These are phyloP conservation scores for Backusella luteola DNA, from an alignment of 192 early-diverging fungal species.

Conservation along the genomic window DNA sequence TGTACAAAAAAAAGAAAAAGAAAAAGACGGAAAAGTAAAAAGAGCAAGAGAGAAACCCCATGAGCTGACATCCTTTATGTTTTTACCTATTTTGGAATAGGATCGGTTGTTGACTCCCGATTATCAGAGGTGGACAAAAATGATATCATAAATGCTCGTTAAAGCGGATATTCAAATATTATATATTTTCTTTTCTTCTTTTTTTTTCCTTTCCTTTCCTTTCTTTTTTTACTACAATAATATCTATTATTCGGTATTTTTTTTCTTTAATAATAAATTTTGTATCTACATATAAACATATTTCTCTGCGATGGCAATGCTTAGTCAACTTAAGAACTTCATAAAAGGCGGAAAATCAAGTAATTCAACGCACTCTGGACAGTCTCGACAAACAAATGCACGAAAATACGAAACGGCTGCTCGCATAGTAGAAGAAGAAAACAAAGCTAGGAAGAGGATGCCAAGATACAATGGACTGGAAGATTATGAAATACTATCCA, in stretches of 20 bases:
- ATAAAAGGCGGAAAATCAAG: slow-evolving; percentile 2
- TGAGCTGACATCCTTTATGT: neutral
- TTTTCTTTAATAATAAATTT: neutral
- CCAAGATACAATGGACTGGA: slow-evolving; percentile 58
- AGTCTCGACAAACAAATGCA: neutral
- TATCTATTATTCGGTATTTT: neutral
- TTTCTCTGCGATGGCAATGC: neutral
- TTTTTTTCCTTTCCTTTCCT: neutral
- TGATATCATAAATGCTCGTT: neutral
- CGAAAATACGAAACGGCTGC: neutral
- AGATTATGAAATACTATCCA: slow-evolving; percentile 52
- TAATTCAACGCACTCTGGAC: neutral
- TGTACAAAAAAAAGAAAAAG: neutral
- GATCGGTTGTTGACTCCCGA: neutral
- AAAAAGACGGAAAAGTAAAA: neutral
- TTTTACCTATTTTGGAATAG: neutral
- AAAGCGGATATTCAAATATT: neutral
- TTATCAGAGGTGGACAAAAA: neutral
- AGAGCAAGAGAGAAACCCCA: neutral
- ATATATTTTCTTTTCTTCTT: neutral
- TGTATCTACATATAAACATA: neutral
- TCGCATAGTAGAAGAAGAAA: slow-evolving; percentile 17
- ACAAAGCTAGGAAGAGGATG: slow-evolving; percentile 5
- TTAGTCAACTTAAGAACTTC: slow-evolving; percentile 18
- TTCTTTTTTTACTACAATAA: neutral